Conservation (phyloP, 1,284 basidiomycete genomes). For the Rhodofomes roseus region DNA sequence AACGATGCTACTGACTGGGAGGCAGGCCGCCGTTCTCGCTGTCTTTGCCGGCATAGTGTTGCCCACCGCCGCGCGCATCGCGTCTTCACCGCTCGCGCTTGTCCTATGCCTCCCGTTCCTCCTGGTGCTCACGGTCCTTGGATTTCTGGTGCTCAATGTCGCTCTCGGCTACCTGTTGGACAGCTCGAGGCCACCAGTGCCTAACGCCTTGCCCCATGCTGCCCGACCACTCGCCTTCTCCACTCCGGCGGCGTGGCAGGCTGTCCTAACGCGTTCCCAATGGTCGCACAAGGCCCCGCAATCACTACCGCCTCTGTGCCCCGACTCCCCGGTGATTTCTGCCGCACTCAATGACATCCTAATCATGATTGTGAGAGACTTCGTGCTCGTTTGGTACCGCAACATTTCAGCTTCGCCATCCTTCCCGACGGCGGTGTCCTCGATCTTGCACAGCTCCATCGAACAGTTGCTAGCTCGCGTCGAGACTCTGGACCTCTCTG, state of each 20-base stretch:
- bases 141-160: slow-evolving; percentile 51
- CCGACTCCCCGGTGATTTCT: slow-evolving; percentile 61
- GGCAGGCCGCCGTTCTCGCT: slow-evolving; percentile 14
- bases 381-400: slow-evolving; percentile 83
- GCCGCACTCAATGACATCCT: slow-evolving; percentile 73
- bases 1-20: slow-evolving; percentile 16
- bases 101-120: slow-evolving; percentile 61
- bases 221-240: slow-evolving; percentile 78
- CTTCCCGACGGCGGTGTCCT: slow-evolving; percentile 84
- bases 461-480: slow-evolving; percentile 54
- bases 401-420: slow-evolving; percentile 81
- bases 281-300: slow-evolving; percentile 75
- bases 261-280: slow-evolving; percentile 74
- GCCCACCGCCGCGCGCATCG: slow-evolving; percentile 47
- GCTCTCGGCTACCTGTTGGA: slow-evolving; percentile 58
- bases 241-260: slow-evolving; percentile 89
- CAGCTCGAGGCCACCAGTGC: slow-evolving; percentile 26
- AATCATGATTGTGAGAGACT: slow-evolving; percentile 76
- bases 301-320: slow-evolving; percentile 56
- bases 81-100: slow-evolving; percentile 62
- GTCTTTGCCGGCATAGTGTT: slow-evolving; percentile 46
- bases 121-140: slow-evolving; percentile 43
- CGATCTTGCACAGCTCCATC: slow-evolving; percentile 67
- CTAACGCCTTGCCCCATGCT: slow-evolving; percentile 42
- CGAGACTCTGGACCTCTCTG: slow-evolving; percentile 67